phyloP scores from a whole-genome alignment of 106 monocot genomes.

The Dioscorea zingiberensis region DNA sequence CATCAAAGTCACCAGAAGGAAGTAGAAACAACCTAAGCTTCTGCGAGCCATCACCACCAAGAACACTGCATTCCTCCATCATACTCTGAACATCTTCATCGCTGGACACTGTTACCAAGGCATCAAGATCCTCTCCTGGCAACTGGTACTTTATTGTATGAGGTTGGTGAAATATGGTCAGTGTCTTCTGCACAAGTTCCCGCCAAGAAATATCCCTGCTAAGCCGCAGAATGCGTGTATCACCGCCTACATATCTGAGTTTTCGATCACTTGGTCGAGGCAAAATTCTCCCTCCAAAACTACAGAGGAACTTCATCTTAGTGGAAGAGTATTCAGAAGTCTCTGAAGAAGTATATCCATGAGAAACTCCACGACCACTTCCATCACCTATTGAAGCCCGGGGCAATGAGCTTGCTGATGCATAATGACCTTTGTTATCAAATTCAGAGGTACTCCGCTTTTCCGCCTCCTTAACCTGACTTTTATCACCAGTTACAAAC shows the following conservation, averaged over 20 bases:
- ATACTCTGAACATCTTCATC: slow-evolving; percentile 92
- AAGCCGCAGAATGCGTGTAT: slow-evolving; percentile 68
- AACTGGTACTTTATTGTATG: slow-evolving; percentile 88
- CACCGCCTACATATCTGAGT: slow-evolving; percentile 92
- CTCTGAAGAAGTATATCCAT: slow-evolving; percentile 53
- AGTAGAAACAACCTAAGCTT: slow-evolving; percentile 87
- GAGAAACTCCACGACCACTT: slow-evolving; percentile 35
- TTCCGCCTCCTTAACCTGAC: slow-evolving; percentile 29
- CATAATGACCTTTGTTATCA: slow-evolving; percentile 31
- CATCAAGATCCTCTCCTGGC: slow-evolving; percentile 87
- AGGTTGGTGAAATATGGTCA: slow-evolving; percentile 37
- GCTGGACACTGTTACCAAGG: slow-evolving; percentile 78
- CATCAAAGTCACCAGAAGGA: slow-evolving; percentile 46
- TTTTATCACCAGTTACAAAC: slow-evolving; percentile 28
- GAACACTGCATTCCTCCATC: slow-evolving; percentile 87
- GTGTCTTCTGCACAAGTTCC: slow-evolving; percentile 65
- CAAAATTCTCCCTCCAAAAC: slow-evolving; percentile 87
- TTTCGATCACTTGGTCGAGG: slow-evolving; percentile 88
- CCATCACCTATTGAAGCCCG: slow-evolving; percentile 39
- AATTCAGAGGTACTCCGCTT: slow-evolving; percentile 24
- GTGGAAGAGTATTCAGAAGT: slow-evolving; percentile 42
- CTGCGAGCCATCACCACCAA: slow-evolving; percentile 57
- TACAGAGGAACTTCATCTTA: slow-evolving; percentile 75
- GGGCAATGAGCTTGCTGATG: slow-evolving; percentile 34
- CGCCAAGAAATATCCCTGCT: slow-evolving; percentile 67